These are phyloP conservation scores for Raffaelea arxii DNA, from an alignment of 2,329 filamentous ascomycete genomes.

Conservation along the genomic window DNA sequence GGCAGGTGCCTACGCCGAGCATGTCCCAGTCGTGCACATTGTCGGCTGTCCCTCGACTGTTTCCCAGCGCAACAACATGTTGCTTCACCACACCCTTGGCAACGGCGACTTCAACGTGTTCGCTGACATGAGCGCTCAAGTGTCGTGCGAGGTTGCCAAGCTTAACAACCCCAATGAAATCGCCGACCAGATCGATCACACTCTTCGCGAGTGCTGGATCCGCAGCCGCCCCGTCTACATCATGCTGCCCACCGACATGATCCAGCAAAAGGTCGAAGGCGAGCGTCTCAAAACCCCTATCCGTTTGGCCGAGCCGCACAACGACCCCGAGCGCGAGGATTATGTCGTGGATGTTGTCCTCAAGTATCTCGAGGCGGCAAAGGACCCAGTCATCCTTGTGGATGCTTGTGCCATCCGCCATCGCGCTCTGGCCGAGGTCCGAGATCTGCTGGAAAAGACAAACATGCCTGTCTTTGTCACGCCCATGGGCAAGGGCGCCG, in stretches of 20 bases:
- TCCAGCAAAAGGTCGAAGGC: conserved; percentile 66
- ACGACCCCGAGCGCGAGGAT: conserved; percentile 63
- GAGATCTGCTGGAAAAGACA: conserved; percentile 62
- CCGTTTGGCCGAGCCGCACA: conserved; percentile 52
- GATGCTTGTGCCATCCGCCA: conserved; percentile 78
- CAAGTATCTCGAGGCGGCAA: conserved; percentile 54
- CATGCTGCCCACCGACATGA: conserved; percentile 73
- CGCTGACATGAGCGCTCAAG: conserved; percentile 61
- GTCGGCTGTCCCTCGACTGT: conserved; percentile 24
- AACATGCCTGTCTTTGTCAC: conserved; percentile 76
- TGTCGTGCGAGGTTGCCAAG: conserved; percentile 63
- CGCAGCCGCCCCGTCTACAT: conserved; percentile 75
- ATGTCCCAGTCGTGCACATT: conserved; percentile 44
- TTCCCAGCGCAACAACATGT: conserved; percentile 15
- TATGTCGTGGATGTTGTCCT: conserved; percentile 76
- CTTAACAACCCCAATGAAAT: conserved; percentile 62
- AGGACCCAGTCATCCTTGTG: conserved; percentile 68
- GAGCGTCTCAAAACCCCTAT: conserved; percentile 60
- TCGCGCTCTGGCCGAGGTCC: conserved; percentile 61
- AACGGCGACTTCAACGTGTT: conserved; percentile 56
- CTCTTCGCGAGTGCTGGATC: conserved; percentile 64
- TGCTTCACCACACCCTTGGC: conserved; percentile 42
- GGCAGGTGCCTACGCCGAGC: conserved; percentile 46
- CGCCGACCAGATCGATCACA: conserved; percentile 66
- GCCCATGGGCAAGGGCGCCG: conserved; percentile 79